phyloP scores from a whole-genome alignment of 1,284 basidiomycete species.

The Trichosporon ovoides region DNA sequence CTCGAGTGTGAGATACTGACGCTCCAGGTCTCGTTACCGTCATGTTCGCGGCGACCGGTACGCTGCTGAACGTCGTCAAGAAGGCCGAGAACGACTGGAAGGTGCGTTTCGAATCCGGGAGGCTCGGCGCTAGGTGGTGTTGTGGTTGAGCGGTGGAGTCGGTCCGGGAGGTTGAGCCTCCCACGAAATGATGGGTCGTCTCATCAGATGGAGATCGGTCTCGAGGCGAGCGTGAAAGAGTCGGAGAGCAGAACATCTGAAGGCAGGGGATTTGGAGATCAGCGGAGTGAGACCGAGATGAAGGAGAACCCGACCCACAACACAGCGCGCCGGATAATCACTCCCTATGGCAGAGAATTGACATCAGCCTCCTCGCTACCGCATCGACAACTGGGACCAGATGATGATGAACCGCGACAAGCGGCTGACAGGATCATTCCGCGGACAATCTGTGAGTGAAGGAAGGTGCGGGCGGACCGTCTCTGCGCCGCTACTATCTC shows the following conservation, averaged over 20 bases:
- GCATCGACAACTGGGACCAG: constrained; percentile 80
- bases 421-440: constrained; percentile 75
- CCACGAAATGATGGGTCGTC: too few species aligned
- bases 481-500: too few species aligned
- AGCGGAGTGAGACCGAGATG: neutral
- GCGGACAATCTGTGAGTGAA: constrained; percentile 71
- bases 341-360: neutral
- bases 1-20: constrained; percentile 12
- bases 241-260: neutral
- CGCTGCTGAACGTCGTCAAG: constrained; percentile 70
- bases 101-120: constrained; percentile 54
- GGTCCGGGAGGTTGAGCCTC: neutral
- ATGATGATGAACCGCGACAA: constrained; percentile 92
- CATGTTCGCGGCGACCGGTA: constrained; percentile 85
- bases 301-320: neutral
- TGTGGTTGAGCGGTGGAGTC: neutral
- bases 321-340: neutral
- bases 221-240: too few species aligned
- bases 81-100: constrained; percentile 80
- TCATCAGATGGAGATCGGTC: too few species aligned
- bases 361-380: constrained; percentile 70
- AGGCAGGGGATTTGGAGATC: neutral
- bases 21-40: constrained; percentile 68
- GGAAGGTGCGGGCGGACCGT: too few species aligned
- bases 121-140: neutral